Evolutionary conservation across 768 basidiomycete genomes (phyloP).

Genomic region (Cystofilobasidium ferigula): DNA sequence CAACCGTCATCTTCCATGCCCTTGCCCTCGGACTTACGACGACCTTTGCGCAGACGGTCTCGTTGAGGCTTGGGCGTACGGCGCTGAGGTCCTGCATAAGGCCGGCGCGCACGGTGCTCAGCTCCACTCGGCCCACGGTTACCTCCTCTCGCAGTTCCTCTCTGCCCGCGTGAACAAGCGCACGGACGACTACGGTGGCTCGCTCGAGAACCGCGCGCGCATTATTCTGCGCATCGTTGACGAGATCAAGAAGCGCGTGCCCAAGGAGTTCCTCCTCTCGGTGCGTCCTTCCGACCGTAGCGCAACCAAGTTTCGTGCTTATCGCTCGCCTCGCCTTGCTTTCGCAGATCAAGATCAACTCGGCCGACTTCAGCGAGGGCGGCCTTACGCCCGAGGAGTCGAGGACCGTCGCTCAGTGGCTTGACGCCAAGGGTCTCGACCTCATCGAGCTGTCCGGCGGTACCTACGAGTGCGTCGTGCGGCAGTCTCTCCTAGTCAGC

Average conservation of each 20-base stretch:
- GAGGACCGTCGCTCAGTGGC: background rate
- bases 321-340: background rate
- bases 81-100: constrained; percentile 28
- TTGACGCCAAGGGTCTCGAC: constrained; percentile 19
- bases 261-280: constrained; percentile 20
- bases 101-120: constrained; percentile 28
- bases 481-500: too few relatives aligned
- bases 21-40: too few relatives aligned
- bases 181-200: constrained; percentile 34
- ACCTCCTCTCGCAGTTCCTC: constrained; percentile 33
- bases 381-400: constrained; percentile 21
- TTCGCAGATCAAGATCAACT: background rate
- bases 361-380: constrained; percentile 20
- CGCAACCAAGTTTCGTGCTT: background rate
- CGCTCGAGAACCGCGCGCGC: constrained; percentile 37
- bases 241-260: constrained; percentile 30
- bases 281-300: background rate
- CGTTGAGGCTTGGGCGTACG: constrained; percentile 30
- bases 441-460: constrained; percentile 23
- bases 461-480: constrained; percentile 29
- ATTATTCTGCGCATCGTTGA: constrained; percentile 38
- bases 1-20: too few relatives aligned
- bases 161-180: constrained; percentile 38
- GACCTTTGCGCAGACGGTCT: too few relatives aligned
- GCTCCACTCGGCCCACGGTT: constrained; percentile 1